Conservation (phyloP, 345 rosid species). For the Populus deltoides region DNA sequence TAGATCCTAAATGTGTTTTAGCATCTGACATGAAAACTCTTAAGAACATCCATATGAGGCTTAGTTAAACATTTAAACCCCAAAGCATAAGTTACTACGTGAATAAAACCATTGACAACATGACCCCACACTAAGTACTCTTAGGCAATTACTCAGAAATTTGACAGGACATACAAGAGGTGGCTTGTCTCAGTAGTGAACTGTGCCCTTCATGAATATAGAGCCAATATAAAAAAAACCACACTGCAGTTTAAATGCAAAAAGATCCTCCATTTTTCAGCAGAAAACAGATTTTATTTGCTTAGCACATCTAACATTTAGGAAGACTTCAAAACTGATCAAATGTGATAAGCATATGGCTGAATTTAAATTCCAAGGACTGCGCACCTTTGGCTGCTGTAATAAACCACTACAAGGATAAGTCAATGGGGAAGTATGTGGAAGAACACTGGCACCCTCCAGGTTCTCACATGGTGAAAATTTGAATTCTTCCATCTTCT, state of each 20-base stretch:
- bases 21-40: background rate
- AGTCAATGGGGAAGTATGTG: conserved; percentile 39
- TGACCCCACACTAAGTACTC: background rate
- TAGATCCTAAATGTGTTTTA: background rate
- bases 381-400: conserved; percentile 55
- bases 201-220: background rate
- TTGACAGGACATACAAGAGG: background rate
- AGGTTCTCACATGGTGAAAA: conserved; percentile 39
- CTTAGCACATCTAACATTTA: background rate
- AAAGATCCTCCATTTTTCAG: background rate
- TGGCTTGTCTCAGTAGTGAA: background rate
- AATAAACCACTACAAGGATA: conserved; percentile 32
- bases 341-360: conserved; percentile 6
- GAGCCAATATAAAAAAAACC: background rate
- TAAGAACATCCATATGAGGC: background rate
- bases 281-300: background rate
- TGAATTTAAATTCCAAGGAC: conserved; percentile 1
- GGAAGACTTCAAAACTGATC: background rate
- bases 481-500: conserved; percentile 45
- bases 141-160: background rate
- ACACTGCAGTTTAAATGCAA: background rate
- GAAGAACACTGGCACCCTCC: conserved; percentile 38
- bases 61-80: background rate
- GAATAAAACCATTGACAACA: background rate
- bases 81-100: background rate